These are phyloP conservation scores for Castanopsis chinensis DNA, from an alignment of 306 rosid genomes.

Conservation along the genomic window DNA sequence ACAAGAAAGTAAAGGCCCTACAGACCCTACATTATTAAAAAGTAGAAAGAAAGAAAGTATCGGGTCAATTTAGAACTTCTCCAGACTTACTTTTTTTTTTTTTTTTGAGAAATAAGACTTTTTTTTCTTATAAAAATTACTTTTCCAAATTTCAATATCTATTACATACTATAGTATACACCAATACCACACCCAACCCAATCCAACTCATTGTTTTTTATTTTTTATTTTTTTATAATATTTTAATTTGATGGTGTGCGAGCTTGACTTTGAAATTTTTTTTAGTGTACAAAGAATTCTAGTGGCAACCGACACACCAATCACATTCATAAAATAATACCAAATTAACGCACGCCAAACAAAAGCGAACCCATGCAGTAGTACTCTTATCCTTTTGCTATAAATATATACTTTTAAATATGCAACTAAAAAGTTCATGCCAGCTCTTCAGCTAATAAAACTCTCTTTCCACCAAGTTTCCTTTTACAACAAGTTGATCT, in stretches of 20 bases:
- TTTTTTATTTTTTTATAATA: background rate
- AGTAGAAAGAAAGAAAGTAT: slow-evolving; percentile 10
- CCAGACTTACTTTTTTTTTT: background rate
- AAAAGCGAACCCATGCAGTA: background rate
- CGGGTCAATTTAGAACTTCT: slow-evolving; percentile 59
- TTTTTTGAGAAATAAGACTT: too few relatives aligned
- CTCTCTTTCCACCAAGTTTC: slow-evolving; percentile 57
- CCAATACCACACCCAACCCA: background rate
- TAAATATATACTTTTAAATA: background rate
- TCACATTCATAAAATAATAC: slow-evolving; percentile 1
- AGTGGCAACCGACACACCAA: slow-evolving; percentile 42
- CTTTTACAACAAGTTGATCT: slow-evolving; percentile 30
- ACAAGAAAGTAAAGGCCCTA: background rate
- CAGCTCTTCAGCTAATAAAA: slow-evolving; percentile 22
- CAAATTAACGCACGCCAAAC: slow-evolving; percentile 5
- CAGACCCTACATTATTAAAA: background rate
- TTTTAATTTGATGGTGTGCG: background rate
- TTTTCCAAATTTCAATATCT: too few relatives aligned
- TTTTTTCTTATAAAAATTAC: too few relatives aligned
- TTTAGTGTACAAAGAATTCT: background rate
- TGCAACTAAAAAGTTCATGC: slow-evolving; percentile 21
- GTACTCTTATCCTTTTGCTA: slow-evolving; percentile 1
- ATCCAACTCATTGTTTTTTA: background rate
- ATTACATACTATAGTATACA: background rate
- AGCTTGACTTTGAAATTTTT: slow-evolving; percentile 56